Base-by-base conservation (phyloP, 2,329 filamentous ascomycete species). In the Ophiostoma quercus region DNA sequence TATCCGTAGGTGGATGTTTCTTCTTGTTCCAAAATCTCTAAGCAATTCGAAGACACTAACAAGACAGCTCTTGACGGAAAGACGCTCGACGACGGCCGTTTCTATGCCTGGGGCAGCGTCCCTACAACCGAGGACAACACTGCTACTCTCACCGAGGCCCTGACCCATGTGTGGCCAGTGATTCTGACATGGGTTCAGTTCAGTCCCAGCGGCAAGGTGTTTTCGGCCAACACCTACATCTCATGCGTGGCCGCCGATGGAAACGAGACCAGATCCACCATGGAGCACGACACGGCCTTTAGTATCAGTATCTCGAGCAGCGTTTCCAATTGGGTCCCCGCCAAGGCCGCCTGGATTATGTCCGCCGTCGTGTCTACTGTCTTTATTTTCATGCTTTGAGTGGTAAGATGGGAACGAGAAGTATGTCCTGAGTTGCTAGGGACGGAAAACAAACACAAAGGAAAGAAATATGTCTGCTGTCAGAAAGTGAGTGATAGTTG, bases 101-200 rank as follows among this genome's bases (percentile, higher is more conserved):
- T 70, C 37, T 70, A 66, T 43, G 69, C 69, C 8, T 70, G 69
- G 69, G 69, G 66, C 11, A 70, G 66, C 32, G 32, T 60, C 0
- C 69, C 69, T 22, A 66, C 66, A 0, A 66, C 69, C 1, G 7
- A 34, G 7, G 67, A 54, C 43, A 57, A 54, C 43, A 62, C 65
- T 19, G 12, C 51, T 12, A 14, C 43, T 19, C 22, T 47, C 2
- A 25, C 54, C 1, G 67, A 68, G 6, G 66, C 69, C 2, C 16
- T 66, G 57, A 34, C 19, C 43, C 69, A 68, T 37, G 69, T 70
- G 22, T 70, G 69, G 69, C 69, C 69, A 4, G 66, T 70, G 2
- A 34, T 70, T 14, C 60, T 70, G 2, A 70, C 69, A 1, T 70
- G 69, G 69, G 51, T 70, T 19, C 69, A 70, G n/a, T 60, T 70